Percentiles rank a stretch among this genome's conserved stretches.
These are phyloP conservation scores for Fusarium longipes DNA, from an alignment of 2,329 filamentous ascomycete genomes.

Conservation along the genomic window DNA sequence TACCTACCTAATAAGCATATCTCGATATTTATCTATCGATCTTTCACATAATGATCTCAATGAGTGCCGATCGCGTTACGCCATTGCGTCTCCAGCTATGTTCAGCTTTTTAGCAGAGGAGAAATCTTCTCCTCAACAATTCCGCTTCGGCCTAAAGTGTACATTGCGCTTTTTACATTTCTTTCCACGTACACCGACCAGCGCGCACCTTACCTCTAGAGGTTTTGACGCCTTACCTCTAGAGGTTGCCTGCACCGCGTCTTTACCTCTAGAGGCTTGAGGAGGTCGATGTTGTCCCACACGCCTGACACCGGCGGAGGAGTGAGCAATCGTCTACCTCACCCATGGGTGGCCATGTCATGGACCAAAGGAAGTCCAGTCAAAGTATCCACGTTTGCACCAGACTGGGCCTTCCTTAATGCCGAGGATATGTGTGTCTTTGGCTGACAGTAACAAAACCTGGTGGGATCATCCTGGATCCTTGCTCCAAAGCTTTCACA, in stretches of 20 bases:
- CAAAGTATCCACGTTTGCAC: slow-evolving; percentile 46
- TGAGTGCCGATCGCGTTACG: slow-evolving; percentile 5
- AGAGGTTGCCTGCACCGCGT: slow-evolving; percentile 45
- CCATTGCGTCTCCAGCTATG: slow-evolving; percentile 4
- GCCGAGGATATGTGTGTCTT: slow-evolving; percentile 44
- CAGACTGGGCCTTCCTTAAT: slow-evolving; percentile 42
- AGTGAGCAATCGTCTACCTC: slow-evolving; percentile 36
- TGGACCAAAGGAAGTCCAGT: slow-evolving; percentile 48
- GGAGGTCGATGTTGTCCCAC: slow-evolving; percentile 40
- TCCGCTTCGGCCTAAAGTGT: slow-evolving; percentile 41
- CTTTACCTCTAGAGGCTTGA: slow-evolving; percentile 45
- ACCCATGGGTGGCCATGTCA: slow-evolving; percentile 41
- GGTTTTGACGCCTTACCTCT: slow-evolving; percentile 44
- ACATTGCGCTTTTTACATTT: slow-evolving; percentile 41
- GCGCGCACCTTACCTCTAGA: slow-evolving; percentile 45
- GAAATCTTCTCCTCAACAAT: slow-evolving; percentile 43
- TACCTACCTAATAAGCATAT: slow-evolving; percentile 17
- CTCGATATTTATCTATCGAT: slow-evolving; percentile 32
- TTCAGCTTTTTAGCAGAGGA: slow-evolving; percentile 28
- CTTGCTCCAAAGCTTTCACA: slow-evolving; percentile 35
- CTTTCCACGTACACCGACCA: slow-evolving; percentile 44
- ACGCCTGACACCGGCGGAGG: slow-evolving; percentile 44
- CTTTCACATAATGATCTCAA: slow-evolving; percentile 38
- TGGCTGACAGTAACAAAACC: slow-evolving; percentile 14
- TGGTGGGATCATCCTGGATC: slow-evolving; percentile 34